Base-by-base conservation (phyloP, 164 flowering plant species). In the Magnolia sinica region DNA sequence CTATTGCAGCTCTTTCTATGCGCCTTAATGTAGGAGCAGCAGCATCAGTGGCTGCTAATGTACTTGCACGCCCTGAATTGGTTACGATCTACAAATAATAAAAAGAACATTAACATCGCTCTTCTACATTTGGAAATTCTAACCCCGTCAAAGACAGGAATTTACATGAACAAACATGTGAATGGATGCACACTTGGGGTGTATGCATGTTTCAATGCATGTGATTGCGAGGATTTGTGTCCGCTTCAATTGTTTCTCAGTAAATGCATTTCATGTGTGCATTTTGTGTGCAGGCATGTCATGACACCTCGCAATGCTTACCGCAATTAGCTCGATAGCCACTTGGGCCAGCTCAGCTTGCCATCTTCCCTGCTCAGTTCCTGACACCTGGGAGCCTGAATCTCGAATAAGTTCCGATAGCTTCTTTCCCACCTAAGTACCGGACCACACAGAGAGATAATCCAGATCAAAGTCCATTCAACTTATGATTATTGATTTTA, bases 1-100 rank as follows among this genome's bases (percentile, higher is more conserved):
- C 99, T 79, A 96, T 93, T 76, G 98, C 98, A 63, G 99, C 99
- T 86, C 99, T 89, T 79, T 96, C 99, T 29, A 96, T 94, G 72
- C 98, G 97, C 88, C 92, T 90, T 79, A 94, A 73, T 31, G 99
- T 96, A 16, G 99, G 98, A 68, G 93, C 92, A 77, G 98, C 98
- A 74, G 99, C 99, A 92, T 96, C 99, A 66, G 92, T 91, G 52
- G 99, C 99, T 23, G 96, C 97, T 72, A 94, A 79, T 45, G 97
- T 89, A 85, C 95, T 94, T 50, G 98, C 98, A 77, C 98, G 96
- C 50, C 99, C 99, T 0, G 97, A 96, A 84, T 91, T 93, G 51
- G 99, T 96, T 50, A 96, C 97, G 80, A 96, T 88, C 99, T 96
- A 72, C 79, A 81, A 72, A 55, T 16, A 19, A 74, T 29, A 61